phyloP scores from a whole-genome alignment of 202 grass and related monocot species.

The Eragrostis tef region DNA sequence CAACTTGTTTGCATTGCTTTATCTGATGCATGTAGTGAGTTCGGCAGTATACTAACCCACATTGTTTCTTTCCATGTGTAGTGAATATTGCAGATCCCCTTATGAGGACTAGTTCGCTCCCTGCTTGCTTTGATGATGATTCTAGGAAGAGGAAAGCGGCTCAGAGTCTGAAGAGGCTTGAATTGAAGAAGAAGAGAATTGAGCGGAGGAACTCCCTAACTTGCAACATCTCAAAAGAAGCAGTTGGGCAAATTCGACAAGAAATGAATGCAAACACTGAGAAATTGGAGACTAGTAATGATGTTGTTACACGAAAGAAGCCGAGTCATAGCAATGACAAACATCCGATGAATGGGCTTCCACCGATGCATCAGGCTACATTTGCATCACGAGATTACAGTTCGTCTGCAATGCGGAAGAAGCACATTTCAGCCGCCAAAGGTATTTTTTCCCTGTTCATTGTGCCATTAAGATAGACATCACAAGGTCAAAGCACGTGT shows the following conservation, averaged over 20 bases:
- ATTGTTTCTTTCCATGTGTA: background rate
- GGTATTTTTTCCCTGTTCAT: constrained; percentile 47
- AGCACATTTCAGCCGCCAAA: constrained; percentile 46
- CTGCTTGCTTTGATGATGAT: constrained; percentile 63
- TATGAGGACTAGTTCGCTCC: constrained; percentile 72
- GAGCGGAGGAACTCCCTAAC: constrained; percentile 67
- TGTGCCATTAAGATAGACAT: constrained; percentile 15
- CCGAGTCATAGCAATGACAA: constrained; percentile 38
- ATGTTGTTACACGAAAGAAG: constrained; percentile 31
- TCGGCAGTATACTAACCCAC: background rate
- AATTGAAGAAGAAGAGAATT: constrained; percentile 78
- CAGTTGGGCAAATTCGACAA: constrained; percentile 28
- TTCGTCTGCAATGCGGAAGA: constrained; percentile 34
- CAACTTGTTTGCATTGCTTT: too few species aligned
- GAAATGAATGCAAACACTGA: constrained; percentile 19
- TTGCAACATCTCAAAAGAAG: constrained; percentile 42
- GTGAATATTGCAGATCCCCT: constrained; percentile 44
- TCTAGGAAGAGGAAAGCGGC: constrained; percentile 73
- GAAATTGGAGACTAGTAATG: constrained; percentile 16
- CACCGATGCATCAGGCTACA: constrained; percentile 32
- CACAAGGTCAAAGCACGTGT: background rate
- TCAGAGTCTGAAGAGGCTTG: constrained; percentile 63
- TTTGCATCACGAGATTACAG: constrained; percentile 43
- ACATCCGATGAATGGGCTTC: constrained; percentile 40
- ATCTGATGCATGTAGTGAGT: background rate